phyloP scores from a whole-genome alignment of 1,284 basidiomycete species.

The Dichomitus squalens region DNA sequence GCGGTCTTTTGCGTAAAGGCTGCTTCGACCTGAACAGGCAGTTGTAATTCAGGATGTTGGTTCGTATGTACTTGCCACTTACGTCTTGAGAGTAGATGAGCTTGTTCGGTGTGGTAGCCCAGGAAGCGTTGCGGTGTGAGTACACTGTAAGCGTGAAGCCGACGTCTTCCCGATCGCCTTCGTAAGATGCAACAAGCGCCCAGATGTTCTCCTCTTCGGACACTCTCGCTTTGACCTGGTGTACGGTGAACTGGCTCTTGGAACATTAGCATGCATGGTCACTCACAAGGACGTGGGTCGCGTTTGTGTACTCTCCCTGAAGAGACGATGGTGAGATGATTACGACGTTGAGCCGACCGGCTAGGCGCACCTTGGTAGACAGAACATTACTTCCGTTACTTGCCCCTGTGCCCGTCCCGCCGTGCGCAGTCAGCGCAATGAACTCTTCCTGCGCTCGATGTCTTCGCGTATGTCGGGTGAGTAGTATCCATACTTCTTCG shows the following conservation, averaged over 20 bases:
- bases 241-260: not conserved
- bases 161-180: conserved; percentile 58
- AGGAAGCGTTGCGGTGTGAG: conserved; percentile 46
- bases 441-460: conserved; percentile 65
- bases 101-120: conserved; percentile 46
- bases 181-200: conserved; percentile 64
- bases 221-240: conserved; percentile 39
- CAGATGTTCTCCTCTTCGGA: conserved; percentile 44
- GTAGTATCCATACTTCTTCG: conserved; percentile 73
- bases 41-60: not conserved
- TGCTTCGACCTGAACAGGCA: conserved; percentile 54
- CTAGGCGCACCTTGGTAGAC: conserved; percentile 25
- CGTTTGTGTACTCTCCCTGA: conserved; percentile 80
- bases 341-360: not conserved
- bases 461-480: conserved; percentile 75
- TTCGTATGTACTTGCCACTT: not conserved
- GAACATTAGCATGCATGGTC: not conserved
- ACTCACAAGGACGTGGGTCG: conserved; percentile 72
- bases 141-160: conserved; percentile 69
- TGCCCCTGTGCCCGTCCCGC: conserved; percentile 28
- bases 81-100: conserved; percentile 52
- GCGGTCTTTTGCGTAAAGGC: conserved; percentile 71
- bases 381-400: conserved; percentile 1
- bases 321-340: not conserved
- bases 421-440: conserved; percentile 71